These are phyloP conservation scores for Ballota nigra DNA, from an alignment of 257 asterid species.

Conservation along the genomic window DNA sequence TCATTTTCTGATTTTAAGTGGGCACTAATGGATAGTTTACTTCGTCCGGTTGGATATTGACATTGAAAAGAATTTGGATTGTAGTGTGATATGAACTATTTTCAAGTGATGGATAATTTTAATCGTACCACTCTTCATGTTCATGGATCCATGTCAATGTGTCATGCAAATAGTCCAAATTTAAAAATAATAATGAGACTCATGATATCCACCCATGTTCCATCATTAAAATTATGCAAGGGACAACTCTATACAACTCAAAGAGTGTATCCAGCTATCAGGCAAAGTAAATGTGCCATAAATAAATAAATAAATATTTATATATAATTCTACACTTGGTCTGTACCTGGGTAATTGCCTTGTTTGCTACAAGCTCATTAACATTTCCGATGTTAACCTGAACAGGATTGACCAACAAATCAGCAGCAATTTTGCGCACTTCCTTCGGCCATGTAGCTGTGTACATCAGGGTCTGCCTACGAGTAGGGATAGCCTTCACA, in stretches of 20 bases:
- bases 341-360: conserved; percentile 93
- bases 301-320: conserved; percentile 2
- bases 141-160: background rate
- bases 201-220: background rate
- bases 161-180: background rate
- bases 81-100: background rate
- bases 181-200: background rate
- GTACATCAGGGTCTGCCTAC: conserved; percentile 93
- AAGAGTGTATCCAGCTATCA: no score
- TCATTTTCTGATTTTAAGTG: background rate
- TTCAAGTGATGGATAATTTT: background rate
- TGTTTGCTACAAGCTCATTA: conserved; percentile 93
- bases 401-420: conserved; percentile 76
- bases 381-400: conserved; percentile 96
- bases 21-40: background rate
- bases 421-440: conserved; percentile 94
- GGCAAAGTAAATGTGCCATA: background rate
- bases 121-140: background rate
- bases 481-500: conserved; percentile 86
- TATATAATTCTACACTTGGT: background rate
- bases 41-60: background rate
- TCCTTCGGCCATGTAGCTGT: conserved; percentile 99
- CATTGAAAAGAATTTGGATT: background rate
- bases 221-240: background rate
- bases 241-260: background rate